phyloP scores from a whole-genome alignment of 257 asterid genomes.

The Ocimum tenuiflorum region DNA sequence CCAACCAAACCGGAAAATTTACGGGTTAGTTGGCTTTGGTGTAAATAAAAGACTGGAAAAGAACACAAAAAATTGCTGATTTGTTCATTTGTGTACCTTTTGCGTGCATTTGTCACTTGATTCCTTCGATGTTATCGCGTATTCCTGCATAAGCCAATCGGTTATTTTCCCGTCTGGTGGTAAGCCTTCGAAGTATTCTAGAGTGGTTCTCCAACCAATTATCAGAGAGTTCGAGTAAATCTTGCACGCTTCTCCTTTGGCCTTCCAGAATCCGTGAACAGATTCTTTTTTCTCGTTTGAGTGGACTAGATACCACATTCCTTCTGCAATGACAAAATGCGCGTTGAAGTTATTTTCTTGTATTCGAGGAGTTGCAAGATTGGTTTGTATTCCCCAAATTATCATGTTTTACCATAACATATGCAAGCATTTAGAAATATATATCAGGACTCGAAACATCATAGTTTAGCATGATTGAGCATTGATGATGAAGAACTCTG shows the following conservation, averaged over 20 bases:
- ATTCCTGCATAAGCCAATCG: slow-evolving; percentile 58
- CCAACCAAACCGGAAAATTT: slow-evolving; percentile 33
- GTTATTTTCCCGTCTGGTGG: slow-evolving; percentile 32
- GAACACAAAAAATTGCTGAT: not conserved
- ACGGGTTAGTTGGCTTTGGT: slow-evolving; percentile 22
- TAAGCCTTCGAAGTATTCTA: slow-evolving; percentile 40
- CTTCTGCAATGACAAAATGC: slow-evolving; percentile 36
- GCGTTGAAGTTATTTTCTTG: not conserved
- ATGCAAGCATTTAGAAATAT: not conserved
- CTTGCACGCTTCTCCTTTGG: slow-evolving; percentile 38
- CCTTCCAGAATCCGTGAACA: slow-evolving; percentile 47
- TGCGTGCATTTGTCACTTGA: slow-evolving; percentile 14
- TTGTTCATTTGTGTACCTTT: slow-evolving; percentile 34
- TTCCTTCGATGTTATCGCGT: slow-evolving; percentile 29
- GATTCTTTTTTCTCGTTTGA: slow-evolving; percentile 32
- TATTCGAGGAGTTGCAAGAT: not conserved
- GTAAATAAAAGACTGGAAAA: slow-evolving; percentile 9
- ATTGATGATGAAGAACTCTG: not conserved
- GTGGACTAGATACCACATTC: slow-evolving; percentile 42
- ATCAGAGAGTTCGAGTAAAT: slow-evolving; percentile 34
- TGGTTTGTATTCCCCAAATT: not conserved
- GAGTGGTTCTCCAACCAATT: slow-evolving; percentile 53
- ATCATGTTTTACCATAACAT: not conserved
- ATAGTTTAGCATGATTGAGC: not conserved
- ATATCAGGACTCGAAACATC: not conserved